Percentiles rank a stretch among this genome's conserved stretches.
These are phyloP conservation scores for Solanum gandarillasii DNA, from an alignment of 257 asterid genomes.

Conservation along the genomic window DNA sequence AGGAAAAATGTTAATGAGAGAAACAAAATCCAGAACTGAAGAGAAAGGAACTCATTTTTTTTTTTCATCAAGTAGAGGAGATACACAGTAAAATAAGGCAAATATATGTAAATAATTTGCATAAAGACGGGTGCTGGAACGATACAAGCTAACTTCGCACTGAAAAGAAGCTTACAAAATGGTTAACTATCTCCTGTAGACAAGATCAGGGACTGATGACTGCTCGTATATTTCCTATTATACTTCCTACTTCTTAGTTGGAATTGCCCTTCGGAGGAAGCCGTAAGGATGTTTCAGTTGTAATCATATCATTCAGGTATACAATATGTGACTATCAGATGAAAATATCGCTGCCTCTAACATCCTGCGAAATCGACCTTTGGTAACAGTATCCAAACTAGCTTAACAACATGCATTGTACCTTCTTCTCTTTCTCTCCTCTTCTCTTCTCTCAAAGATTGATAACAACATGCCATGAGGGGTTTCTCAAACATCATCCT, in stretches of 20 bases:
- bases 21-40: background rate
- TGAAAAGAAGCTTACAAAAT: background rate
- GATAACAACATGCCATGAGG: background rate
- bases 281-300: background rate
- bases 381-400: background rate
- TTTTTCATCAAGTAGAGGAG: background rate
- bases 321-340: background rate
- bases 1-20: background rate
- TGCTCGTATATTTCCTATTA: background rate
- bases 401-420: too few relatives aligned
- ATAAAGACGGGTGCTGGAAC: background rate
- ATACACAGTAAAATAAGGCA: too few relatives aligned
- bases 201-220: background rate
- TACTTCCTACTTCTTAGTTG: background rate
- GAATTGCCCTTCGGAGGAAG: background rate
- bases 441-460: background rate
- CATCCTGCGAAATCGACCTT: background rate
- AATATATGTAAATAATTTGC: background rate
- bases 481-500: background rate
- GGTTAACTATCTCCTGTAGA: background rate
- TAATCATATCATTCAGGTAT: background rate
- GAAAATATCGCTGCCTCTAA: background rate
- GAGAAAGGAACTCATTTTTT: conserved; percentile 24
- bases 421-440: too few relatives aligned
- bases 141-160: background rate